Evolutionary conservation across 2,329 filamentous ascomycete genomes (phyloP), one percentile per base, ranked within the genome.

Genomic region (Xylaria sp.): DNA sequence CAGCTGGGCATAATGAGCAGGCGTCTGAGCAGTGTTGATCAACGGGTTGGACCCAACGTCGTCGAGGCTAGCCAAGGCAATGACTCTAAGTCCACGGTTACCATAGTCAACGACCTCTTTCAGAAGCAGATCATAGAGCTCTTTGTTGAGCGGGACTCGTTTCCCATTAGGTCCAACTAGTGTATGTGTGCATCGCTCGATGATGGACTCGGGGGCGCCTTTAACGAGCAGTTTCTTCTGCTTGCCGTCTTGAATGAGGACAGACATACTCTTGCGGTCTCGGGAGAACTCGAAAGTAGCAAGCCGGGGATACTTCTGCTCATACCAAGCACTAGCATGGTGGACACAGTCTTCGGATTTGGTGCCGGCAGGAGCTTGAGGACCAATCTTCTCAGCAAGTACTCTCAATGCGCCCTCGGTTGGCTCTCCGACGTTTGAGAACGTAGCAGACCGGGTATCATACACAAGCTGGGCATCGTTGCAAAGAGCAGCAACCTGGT

Each of bases 241-340:
- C 59, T 86, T 85, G 65, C 88, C 91, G 64, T 88, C 87, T 73
- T 91, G 88, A 71, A 97, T 93, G 68, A 98, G 84, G 44, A 99
- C 97, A 57, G 96, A 99, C 96, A 99, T 99, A 82, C 95, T 98
- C 89, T 99, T 99, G 72, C 96, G 90, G 81, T 99, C 96, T 76
- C 96, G 91, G 1, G 96, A 98, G 83, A 99, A 99, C 80, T 99
- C 96, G 76, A 94, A 99, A 12, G 94, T 97, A 9, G 94, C 91
- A 66, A 97, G 86, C 51, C 92, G 90, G 62, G 90, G 89, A 59
- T 91, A 88, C 74, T 89, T 87, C 74, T 89, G 86, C 82, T 97
- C 94, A 80, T 97, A 98, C 82, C 91, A 90, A 73, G 90, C 87
- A 84, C 94, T 98, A 68, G 94, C 90, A 76, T 91, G 89, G 83